Evolutionary conservation across 23 red algal genomes (phyloP).

Genomic region (Gracilariopsis chorda): DNA sequence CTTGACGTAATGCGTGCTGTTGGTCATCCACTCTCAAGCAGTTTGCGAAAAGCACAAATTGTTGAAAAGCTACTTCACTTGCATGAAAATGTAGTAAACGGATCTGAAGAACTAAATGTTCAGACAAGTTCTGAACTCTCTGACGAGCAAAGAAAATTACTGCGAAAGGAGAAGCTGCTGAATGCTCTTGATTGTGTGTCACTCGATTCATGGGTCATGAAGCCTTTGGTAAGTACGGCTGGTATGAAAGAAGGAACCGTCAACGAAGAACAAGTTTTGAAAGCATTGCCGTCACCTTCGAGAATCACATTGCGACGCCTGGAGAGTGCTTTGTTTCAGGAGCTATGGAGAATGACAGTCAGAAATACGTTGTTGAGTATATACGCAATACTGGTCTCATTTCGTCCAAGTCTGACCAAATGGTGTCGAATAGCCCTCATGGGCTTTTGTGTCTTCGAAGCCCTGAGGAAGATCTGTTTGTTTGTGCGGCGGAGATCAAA

Average conservation of each 20-base stretch:
- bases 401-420: neutral
- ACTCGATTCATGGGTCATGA: neutral
- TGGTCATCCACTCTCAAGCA: neutral
- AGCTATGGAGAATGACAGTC: neutral
- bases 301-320: neutral
- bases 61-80: neutral
- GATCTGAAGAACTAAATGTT: no score
- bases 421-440: neutral
- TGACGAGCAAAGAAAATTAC: no score
- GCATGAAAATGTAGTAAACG: neutral
- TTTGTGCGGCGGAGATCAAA: neutral
- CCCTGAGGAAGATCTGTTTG: neutral
- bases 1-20: no score
- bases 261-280: neutral
- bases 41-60: conserved; percentile 6
- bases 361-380: neutral
- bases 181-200: neutral
- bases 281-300: neutral
- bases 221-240: neutral
- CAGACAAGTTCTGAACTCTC: no score
- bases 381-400: neutral
- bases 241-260: neutral
- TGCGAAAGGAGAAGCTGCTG: neutral
- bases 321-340: no score
- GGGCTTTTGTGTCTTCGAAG: neutral